Conservation (phyloP, 257 asterid genomes). For the Lantana camara region DNA sequence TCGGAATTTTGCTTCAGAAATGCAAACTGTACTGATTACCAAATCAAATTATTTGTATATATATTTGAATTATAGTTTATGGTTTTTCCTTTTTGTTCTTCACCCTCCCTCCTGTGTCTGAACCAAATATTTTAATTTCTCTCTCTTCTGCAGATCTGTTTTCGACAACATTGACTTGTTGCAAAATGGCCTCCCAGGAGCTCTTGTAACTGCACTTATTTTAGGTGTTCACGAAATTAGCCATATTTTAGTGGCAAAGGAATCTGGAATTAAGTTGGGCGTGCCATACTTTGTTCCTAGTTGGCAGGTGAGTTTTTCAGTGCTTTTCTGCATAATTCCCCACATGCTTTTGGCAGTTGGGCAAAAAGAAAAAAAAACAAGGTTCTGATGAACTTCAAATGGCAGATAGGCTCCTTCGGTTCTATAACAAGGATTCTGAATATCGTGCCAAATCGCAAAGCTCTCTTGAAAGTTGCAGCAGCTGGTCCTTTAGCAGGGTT, state of each 20-base stretch:
- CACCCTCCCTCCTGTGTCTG: too few species aligned
- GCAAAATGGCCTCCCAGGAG: constrained; percentile 90
- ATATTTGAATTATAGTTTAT: too few species aligned
- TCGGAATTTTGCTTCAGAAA: neutral
- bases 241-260: constrained; percentile 75
- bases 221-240: constrained; percentile 81
- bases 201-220: constrained; percentile 80
- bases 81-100: too few species aligned
- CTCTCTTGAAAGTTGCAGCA: constrained; percentile 89
- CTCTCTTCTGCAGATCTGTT: constrained; percentile 60
- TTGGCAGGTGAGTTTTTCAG: constrained; percentile 82
- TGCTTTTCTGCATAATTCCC: constrained; percentile 21
- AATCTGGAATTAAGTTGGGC: constrained; percentile 76
- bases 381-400: constrained; percentile 54
- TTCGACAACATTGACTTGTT: constrained; percentile 70
- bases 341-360: too few species aligned
- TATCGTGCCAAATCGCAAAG: constrained; percentile 82
- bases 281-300: constrained; percentile 96
- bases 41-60: too few species aligned
- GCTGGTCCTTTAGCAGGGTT: constrained; percentile 97
- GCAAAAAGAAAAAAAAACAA: too few species aligned
- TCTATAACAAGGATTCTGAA: constrained; percentile 84
- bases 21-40: too few species aligned
- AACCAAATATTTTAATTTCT: constrained; percentile 10
- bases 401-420: constrained; percentile 98